These are phyloP conservation scores for Lasiodiplodia gonubiensis DNA, from an alignment of 2,329 filamentous ascomycete genomes.

Conservation along the genomic window DNA sequence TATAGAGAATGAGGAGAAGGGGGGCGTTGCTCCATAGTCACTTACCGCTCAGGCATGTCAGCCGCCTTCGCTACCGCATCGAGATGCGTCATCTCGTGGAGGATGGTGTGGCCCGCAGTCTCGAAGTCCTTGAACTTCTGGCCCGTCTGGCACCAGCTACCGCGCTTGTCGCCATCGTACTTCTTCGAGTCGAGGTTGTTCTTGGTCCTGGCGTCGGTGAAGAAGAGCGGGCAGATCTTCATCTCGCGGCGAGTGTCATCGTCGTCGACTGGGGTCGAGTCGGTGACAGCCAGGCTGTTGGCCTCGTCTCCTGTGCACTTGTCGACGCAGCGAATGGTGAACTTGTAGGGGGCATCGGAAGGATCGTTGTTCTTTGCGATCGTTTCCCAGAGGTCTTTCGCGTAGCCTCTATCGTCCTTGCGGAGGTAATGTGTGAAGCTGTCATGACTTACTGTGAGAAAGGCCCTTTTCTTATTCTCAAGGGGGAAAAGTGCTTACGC, in stretches of 20 bases:
- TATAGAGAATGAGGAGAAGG: not conserved
- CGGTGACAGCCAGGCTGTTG: not conserved
- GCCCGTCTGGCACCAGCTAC: not conserved
- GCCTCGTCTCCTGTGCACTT: not conserved
- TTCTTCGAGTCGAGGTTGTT: not conserved
- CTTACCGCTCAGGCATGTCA: not conserved
- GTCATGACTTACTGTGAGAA: not conserved
- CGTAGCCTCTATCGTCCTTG: not conserved
- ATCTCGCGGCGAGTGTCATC: not conserved
- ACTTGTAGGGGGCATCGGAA: not conserved
- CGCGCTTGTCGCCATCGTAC: not conserved
- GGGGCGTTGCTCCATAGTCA: fast-evolving
- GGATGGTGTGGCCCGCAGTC: not conserved
- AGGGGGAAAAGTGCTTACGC: not conserved
- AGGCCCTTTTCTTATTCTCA: no score
- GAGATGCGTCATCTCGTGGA: not conserved
- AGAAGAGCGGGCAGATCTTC: not conserved
- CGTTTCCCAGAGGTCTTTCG: not conserved
- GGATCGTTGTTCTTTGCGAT: not conserved
- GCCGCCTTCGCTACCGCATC: not conserved
- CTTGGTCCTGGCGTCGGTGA: not conserved
- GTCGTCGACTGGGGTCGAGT: not conserved
- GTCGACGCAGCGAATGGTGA: not conserved
- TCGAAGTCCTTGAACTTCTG: not conserved
- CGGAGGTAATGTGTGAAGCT: not conserved